phyloP scores from a whole-genome alignment of 768 basidiomycete species.

The Mycena floridula region DNA sequence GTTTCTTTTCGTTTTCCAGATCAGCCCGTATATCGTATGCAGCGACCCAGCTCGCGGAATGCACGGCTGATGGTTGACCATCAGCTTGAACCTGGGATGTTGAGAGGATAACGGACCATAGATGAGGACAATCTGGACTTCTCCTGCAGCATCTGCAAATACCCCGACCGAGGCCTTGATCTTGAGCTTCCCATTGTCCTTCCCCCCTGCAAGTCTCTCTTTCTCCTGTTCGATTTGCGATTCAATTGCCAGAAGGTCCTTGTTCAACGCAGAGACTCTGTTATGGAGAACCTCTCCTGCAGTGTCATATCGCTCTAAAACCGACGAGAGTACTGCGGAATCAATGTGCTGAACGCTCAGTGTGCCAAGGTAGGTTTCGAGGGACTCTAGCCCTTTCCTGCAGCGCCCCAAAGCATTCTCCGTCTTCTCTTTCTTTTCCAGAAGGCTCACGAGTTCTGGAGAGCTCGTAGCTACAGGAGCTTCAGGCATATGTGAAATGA shows the following conservation, averaged over 20 bases:
- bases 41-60: constrained; percentile 29
- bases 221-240: constrained; percentile 19
- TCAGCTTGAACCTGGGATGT: not conserved
- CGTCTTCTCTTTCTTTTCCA: constrained; percentile 15
- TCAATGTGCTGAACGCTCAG: constrained; percentile 26
- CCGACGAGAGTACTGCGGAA: too few species aligned
- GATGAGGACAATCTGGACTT: constrained; percentile 30
- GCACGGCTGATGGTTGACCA: constrained; percentile 23
- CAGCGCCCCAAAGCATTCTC: constrained; percentile 26
- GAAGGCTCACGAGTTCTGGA: constrained; percentile 18
- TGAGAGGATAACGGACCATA: constrained; percentile 31
- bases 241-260: constrained; percentile 17
- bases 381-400: constrained; percentile 17
- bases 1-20: constrained; percentile 31
- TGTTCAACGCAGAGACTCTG: constrained; percentile 21
- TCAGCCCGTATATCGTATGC: constrained; percentile 37
- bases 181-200: constrained; percentile 18
- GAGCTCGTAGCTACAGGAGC: constrained; percentile 19
- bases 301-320: constrained; percentile 27
- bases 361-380: constrained; percentile 30
- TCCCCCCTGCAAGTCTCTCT: constrained; percentile 9
- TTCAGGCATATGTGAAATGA: constrained; percentile 20
- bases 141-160: constrained; percentile 28
- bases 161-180: constrained; percentile 26
- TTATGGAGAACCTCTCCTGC: constrained; percentile 28